phyloP scores from a whole-genome alignment of 164 flowering plant genomes.

The Cinnamomum chago region DNA sequence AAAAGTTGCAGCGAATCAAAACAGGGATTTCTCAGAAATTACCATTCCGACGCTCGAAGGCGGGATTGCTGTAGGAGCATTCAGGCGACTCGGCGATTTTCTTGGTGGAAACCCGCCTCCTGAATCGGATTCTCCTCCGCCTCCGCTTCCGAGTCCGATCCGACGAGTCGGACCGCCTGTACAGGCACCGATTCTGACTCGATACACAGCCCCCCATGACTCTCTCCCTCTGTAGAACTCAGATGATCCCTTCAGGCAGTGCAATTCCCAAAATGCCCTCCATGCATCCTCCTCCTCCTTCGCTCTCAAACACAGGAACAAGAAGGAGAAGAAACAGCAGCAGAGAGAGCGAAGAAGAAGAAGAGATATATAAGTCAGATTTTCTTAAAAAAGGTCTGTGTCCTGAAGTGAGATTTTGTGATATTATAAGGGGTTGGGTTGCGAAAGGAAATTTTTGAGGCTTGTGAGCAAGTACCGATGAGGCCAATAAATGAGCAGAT shows the following conservation, averaged over 20 bases:
- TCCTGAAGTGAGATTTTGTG: too few relatives aligned
- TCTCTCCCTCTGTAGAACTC: background rate
- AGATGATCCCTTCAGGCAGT: background rate
- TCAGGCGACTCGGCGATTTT: conserved; percentile 29
- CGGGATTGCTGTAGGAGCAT: conserved; percentile 42
- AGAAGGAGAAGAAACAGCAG: too few relatives aligned
- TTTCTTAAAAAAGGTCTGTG: too few relatives aligned
- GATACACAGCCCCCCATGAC: conserved; percentile 28
- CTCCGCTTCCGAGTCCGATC: conserved; percentile 27
- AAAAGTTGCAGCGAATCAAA: background rate
- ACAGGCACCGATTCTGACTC: conserved; percentile 42
- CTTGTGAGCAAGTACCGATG: background rate
- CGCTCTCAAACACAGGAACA: background rate
- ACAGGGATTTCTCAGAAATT: background rate
- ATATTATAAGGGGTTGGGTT: background rate
- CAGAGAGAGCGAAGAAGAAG: background rate
- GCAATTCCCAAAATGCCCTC: background rate
- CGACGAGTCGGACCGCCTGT: conserved; percentile 14
- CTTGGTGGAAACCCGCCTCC: conserved; percentile 34
- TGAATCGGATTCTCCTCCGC: conserved; percentile 14
- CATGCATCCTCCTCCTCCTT: background rate
- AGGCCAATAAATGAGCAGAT: background rate
- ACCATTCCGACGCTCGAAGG: conserved; percentile 36
- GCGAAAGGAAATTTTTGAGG: background rate
- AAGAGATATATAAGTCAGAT: too few relatives aligned